phyloP scores from a whole-genome alignment of 345 rosid genomes.

The Arabis hirsuta region DNA sequence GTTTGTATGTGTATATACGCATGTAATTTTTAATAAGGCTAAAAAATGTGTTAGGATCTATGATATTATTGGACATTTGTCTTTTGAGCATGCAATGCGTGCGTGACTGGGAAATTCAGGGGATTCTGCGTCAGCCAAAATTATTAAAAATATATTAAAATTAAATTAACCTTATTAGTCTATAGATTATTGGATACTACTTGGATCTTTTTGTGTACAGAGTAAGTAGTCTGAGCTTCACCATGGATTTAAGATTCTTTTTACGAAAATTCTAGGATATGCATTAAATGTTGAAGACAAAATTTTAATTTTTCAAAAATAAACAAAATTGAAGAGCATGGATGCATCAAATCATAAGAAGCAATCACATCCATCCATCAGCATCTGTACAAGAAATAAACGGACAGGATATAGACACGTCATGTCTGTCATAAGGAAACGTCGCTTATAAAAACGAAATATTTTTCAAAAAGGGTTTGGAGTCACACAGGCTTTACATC shows the following conservation, averaged over 20 bases:
- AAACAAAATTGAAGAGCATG: conserved; percentile 6
- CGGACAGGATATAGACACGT: conserved; percentile 44
- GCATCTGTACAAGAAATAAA: conserved; percentile 6
- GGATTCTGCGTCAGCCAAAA: conserved; percentile 36
- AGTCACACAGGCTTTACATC: conserved; percentile 43
- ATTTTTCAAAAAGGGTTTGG: neutral
- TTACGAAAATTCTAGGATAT: neutral
- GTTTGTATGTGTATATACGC: conserved; percentile 10
- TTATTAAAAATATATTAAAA: neutral
- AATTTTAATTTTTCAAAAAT: neutral
- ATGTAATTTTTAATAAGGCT: neutral
- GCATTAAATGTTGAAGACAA: conserved; percentile 14
- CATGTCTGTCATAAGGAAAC: conserved; percentile 37
- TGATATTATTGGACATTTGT: conserved; percentile 25
- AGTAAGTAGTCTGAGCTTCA: conserved; percentile 5
- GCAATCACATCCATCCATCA: conserved; percentile 43
- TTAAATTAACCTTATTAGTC: neutral
- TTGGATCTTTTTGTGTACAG: conserved; percentile 28
- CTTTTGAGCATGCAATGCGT: conserved; percentile 39
- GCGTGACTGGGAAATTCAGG: conserved; percentile 39
- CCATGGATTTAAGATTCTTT: conserved; percentile 23
- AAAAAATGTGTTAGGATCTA: conserved; percentile 14
- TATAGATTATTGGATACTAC: conserved; percentile 33
- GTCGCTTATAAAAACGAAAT: conserved; percentile 1
- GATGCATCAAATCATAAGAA: conserved; percentile 45